Percentiles rank a stretch among this genome's conserved stretches.
Conservation (phyloP, 1,284 basidiomycete species). For the Xanthoconium separans region DNA sequence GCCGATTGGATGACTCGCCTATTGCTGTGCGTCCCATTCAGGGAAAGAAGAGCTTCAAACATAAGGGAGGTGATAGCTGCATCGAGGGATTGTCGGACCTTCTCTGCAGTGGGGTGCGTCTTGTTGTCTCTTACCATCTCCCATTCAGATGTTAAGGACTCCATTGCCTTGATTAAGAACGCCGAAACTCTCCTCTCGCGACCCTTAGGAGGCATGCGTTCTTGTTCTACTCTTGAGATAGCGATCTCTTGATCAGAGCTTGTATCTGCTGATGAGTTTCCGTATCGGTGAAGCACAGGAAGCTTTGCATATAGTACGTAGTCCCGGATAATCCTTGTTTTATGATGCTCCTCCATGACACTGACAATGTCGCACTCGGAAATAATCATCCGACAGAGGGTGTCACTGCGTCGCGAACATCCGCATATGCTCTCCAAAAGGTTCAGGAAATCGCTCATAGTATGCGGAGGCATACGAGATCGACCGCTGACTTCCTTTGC, state of each 20-base stretch:
- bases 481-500: slow-evolving; percentile 35
- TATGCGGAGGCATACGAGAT: slow-evolving; percentile 49
- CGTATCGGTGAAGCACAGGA: slow-evolving; percentile 39
- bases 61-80: slow-evolving; percentile 59
- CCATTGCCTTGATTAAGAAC: slow-evolving; percentile 61
- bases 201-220: slow-evolving; percentile 44
- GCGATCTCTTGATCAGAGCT: slow-evolving; percentile 5
- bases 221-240: slow-evolving; percentile 21
- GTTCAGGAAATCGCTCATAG: slow-evolving; percentile 59
- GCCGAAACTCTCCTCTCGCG: slow-evolving; percentile 66
- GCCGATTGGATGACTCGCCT: slow-evolving; percentile 61
- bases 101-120: slow-evolving; percentile 53
- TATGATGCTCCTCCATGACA: slow-evolving; percentile 56
- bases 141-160: slow-evolving; percentile 51
- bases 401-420: slow-evolving; percentile 44
- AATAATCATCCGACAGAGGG: slow-evolving; percentile 50
- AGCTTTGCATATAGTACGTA: slow-evolving; percentile 68
- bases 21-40: slow-evolving; percentile 62
- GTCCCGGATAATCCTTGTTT: slow-evolving; percentile 60
- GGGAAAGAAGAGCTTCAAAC: slow-evolving; percentile 65
- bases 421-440: slow-evolving; percentile 65
- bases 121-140: slow-evolving; percentile 37
- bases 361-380: slow-evolving; percentile 68
- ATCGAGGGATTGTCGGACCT: slow-evolving; percentile 66
- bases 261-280: neutral